Evolutionary conservation across 208 protist species (phyloP).

Genomic region (Wallacemonas rigidus): DNA sequence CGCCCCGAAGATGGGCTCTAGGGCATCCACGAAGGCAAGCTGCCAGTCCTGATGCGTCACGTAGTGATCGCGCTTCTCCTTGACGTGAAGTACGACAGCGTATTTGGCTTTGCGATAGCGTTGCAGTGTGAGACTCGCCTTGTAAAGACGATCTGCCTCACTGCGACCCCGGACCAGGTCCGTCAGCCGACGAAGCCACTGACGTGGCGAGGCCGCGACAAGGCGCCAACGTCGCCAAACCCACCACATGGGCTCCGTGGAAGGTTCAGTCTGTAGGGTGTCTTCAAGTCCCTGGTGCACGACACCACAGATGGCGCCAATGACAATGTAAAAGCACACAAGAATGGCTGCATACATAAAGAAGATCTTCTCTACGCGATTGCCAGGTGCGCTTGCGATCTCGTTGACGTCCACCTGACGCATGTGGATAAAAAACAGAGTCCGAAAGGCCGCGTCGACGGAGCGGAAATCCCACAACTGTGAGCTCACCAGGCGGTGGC

Average conservation of each 20-base stretch:
- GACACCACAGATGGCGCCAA: conserved; percentile 7
- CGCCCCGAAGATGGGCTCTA: background rate
- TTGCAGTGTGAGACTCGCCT: conserved; percentile 11
- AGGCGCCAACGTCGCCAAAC: conserved; percentile 3
- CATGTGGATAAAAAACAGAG: conserved; percentile 39
- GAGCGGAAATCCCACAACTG: conserved; percentile 41
- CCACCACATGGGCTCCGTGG: conserved; percentile 12
- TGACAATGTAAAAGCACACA: conserved; percentile 29
- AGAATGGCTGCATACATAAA: conserved; percentile 37
- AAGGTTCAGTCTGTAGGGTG: background rate
- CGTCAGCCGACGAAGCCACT: background rate
- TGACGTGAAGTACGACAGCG: conserved; percentile 10
- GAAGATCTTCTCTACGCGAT: conserved; percentile 23
- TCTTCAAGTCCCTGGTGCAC: conserved; percentile 5
- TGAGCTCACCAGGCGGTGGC: conserved; percentile 28
- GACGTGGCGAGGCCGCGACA: background rate
- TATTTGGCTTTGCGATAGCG: conserved; percentile 16
- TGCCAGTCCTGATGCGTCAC: conserved; percentile 16
- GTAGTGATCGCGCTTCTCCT: conserved; percentile 12
- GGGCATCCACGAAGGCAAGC: conserved; percentile 10
- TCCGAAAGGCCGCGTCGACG: conserved; percentile 33
- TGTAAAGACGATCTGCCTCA: conserved; percentile 8
- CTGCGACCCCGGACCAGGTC: background rate
- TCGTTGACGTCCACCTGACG: conserved; percentile 44
- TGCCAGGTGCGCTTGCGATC: conserved; percentile 16